Evolutionary conservation across 345 rosid species (phyloP).

Genomic region (Dipteronia dyeriana): DNA sequence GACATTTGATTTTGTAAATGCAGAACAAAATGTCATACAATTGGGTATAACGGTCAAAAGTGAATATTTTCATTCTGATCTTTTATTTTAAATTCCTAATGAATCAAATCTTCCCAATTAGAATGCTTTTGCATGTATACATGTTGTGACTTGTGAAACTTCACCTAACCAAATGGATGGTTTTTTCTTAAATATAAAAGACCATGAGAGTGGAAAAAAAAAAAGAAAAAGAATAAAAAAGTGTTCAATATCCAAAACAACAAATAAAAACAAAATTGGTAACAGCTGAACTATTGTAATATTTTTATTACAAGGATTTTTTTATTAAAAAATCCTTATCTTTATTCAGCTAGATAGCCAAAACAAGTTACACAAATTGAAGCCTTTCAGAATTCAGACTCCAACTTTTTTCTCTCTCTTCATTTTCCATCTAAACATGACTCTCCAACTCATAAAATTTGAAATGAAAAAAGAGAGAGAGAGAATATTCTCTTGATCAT

Average conservation of each 20-base stretch:
- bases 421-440: background rate
- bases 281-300: background rate
- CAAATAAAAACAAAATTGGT: background rate
- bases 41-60: too few relatives aligned
- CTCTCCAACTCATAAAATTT: too few relatives aligned
- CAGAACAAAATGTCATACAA: too few relatives aligned
- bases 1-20: too few relatives aligned
- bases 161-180: background rate
- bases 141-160: too few relatives aligned
- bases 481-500: conserved; percentile 9
- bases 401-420: background rate
- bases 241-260: too few relatives aligned
- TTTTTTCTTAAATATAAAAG: too few relatives aligned
- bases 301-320: background rate
- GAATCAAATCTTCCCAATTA: too few relatives aligned
- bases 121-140: too few relatives aligned
- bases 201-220: background rate
- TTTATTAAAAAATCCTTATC: conserved; percentile 7
- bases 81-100: too few relatives aligned
- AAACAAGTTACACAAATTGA: conserved; percentile 16
- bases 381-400: background rate
- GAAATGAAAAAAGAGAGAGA: background rate
- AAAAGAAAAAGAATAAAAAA: too few relatives aligned
- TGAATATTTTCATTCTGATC: too few relatives aligned
- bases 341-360: conserved; percentile 13